Base-by-base conservation (phyloP, 2,329 filamentous ascomycete genomes). In the Phaeoacremonium minimum region DNA sequence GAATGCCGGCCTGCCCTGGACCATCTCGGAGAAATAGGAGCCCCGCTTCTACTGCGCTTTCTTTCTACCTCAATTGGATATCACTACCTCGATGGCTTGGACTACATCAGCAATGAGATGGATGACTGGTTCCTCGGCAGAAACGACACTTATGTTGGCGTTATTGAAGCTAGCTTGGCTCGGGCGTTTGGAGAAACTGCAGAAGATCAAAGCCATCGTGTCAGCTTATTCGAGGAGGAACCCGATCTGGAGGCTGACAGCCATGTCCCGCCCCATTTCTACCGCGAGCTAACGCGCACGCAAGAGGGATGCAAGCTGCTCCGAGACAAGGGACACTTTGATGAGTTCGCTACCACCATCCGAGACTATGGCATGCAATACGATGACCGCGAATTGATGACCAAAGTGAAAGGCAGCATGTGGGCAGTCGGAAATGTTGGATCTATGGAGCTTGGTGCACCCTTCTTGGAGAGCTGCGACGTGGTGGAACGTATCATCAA, bases 51-150 rank as follows among this genome's bases (percentile, higher is more conserved):
- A 5, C 69, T 98, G 35, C 84, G 93, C 28, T 98, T 98, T 60
- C 62, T 98, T 36, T 96, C 90, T 1, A 97, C 91, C 1, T 96
- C 90, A 3, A 91, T 96, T 39, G 93, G 93, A 33, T 98, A 98
- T 55, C 90, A 97, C 60, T 98, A 98, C 60, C 73, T 98, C 6
- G 89, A 97, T 55, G 93, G 90, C 0, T 71, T 98, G 30, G 94
- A 98, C 64, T 98, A 98, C 57, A 98, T 98, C 60, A 96, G 90
- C 43, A 93, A 95, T 56, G 94, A 98, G 59, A 98, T 98, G 93
- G 93, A 98, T 49, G 94, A 98, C 63, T 98, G 93, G 93, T 98
- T 97, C 55, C 72, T 98, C 18, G 93, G 93, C 12, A 82, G 93
- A 30, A 98, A 98, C 55, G 91, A 98, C 57, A 84, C 82, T n/a